A percentile compares a stretch with the other conserved stretches of the same genome.
These are phyloP conservation scores for Crepidotus variabilis DNA, from an alignment of 768 basidiomycete genomes.

Conservation along the genomic window DNA sequence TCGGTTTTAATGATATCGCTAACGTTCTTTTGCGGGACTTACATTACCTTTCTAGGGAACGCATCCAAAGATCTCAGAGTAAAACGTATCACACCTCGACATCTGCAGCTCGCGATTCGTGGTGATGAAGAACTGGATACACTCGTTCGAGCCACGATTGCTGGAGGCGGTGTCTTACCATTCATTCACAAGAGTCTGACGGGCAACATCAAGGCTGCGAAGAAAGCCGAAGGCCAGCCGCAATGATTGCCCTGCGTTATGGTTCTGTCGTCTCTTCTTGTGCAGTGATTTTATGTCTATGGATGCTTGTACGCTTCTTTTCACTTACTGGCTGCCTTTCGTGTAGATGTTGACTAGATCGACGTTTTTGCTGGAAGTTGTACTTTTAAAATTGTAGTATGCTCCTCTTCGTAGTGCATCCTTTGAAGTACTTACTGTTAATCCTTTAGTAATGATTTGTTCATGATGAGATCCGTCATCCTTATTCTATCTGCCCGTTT, in stretches of 20 bases:
- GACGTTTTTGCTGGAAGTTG: slow-evolving; percentile 6
- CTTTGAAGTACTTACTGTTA: slow-evolving; percentile 9
- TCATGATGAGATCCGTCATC: no score
- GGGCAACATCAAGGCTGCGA: slow-evolving; percentile 41
- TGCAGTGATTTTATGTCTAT: slow-evolving; percentile 2
- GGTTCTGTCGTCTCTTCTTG: background rate
- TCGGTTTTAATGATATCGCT: slow-evolving; percentile 20
- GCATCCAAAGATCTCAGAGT: slow-evolving; percentile 97
- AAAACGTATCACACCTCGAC: slow-evolving; percentile 95
- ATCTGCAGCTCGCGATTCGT: slow-evolving; percentile 92
- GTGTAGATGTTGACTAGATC: background rate
- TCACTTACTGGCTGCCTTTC: background rate
- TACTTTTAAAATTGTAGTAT: background rate
- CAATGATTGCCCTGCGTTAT: slow-evolving; percentile 7
- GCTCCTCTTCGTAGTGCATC: background rate
- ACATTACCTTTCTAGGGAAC: slow-evolving; percentile 57
- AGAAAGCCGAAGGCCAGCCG: slow-evolving; percentile 30
- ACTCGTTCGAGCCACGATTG: slow-evolving; percentile 91
- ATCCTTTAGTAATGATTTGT: background rate
- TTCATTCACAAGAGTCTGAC: slow-evolving; percentile 88
- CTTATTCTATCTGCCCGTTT: no score
- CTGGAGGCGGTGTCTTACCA: slow-evolving; percentile 83
- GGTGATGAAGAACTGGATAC: slow-evolving; percentile 98
- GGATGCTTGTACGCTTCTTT: background rate
- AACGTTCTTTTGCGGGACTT: background rate